Conservation (phyloP, 1,139 yeast species). For the Geotrichum histeridarum region DNA sequence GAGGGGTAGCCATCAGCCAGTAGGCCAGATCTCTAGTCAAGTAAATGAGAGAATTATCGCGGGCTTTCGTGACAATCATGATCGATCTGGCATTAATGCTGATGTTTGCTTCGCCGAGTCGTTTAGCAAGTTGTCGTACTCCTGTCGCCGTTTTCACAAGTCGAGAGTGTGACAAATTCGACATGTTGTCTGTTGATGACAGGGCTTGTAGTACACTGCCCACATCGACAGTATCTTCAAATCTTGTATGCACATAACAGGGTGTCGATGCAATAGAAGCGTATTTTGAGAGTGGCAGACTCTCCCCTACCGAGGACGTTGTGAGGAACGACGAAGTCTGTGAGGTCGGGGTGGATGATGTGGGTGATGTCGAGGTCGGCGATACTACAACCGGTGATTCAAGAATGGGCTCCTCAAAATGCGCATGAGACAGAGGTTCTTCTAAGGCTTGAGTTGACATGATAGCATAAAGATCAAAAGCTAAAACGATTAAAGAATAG, state of each 20-base stretch:
- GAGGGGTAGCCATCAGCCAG: slow-evolving; percentile 50
- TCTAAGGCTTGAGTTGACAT: no score
- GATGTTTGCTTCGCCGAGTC: slow-evolving; percentile 67
- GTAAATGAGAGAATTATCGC: slow-evolving; percentile 70
- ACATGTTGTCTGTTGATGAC: slow-evolving; percentile 20
- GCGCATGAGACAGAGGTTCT: no score
- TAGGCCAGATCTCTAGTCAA: slow-evolving; percentile 73
- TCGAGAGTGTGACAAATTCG: slow-evolving; percentile 24
- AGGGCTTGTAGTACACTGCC: slow-evolving; percentile 24
- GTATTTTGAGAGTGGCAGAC: neutral
- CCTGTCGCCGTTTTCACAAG: slow-evolving; percentile 76
- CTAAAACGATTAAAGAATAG: no score
- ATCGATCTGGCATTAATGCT: slow-evolving; percentile 64
- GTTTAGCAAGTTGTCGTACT: slow-evolving; percentile 71
- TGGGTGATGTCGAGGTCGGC: neutral
- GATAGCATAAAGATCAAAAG: no score
- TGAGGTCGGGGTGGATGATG: neutral
- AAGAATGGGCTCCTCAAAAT: neutral
- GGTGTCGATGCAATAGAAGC: slow-evolving; percentile 5
- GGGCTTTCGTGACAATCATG: slow-evolving; percentile 81
- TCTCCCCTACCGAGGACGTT: neutral
- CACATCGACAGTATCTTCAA: slow-evolving; percentile 29
- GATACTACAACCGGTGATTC: neutral
- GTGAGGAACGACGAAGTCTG: neutral
- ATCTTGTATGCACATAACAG: slow-evolving; percentile 25